Percentiles rank a stretch among this genome's conserved stretches.
Conservation (phyloP, 768 basidiomycete genomes). For the Panaeolus papilionaceus region DNA sequence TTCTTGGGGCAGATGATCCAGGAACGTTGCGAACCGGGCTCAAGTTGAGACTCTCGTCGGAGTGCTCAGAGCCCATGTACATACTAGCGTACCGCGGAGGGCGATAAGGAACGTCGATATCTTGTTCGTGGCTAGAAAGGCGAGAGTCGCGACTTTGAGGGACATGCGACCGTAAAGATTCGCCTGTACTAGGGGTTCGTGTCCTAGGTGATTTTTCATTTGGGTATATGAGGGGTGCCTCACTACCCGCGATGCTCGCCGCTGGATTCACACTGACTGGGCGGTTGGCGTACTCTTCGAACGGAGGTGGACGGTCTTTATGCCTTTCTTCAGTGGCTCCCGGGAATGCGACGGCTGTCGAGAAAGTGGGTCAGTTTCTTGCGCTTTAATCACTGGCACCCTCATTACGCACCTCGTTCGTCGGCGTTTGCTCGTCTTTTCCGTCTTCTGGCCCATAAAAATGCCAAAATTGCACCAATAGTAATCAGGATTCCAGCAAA, state of each 20-base stretch:
- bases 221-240: neutral
- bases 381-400: too few species aligned
- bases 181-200: neutral
- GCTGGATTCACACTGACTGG: neutral
- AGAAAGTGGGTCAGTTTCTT: neutral
- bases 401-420: neutral
- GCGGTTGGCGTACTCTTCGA: neutral
- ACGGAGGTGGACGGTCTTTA: neutral
- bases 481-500: neutral
- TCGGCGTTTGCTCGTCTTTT: neutral
- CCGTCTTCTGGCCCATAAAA: neutral
- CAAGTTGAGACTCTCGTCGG: neutral
- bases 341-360: neutral
- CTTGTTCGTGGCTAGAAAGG: neutral
- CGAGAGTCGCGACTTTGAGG: neutral
- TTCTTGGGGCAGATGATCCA: neutral
- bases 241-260: conserved; percentile 3
- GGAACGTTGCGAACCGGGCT: neutral
- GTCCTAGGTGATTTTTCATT: neutral
- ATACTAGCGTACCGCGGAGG: neutral
- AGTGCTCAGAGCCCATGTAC: neutral
- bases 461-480: neutral
- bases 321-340: neutral
- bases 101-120: neutral
- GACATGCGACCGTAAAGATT: neutral